Percentiles rank a stretch among this genome's conserved stretches.
Conservation (phyloP, 257 asterid species). For the Scutellaria barbata region DNA sequence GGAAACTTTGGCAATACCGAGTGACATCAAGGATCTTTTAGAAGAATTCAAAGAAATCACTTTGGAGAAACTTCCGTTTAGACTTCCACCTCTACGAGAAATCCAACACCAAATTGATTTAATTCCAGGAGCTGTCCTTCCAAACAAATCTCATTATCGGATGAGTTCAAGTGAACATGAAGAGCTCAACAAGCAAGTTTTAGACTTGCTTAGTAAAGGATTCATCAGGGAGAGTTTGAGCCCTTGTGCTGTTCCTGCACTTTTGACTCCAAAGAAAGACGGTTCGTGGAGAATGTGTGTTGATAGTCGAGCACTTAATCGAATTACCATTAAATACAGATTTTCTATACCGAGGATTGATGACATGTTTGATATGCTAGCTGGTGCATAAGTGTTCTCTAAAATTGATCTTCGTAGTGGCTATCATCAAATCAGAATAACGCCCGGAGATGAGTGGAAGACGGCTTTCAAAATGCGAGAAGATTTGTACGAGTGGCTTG, state of each 20-base stretch:
- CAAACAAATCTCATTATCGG: not conserved
- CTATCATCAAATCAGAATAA: not conserved
- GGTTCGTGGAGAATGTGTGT: not conserved
- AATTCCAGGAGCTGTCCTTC: not conserved
- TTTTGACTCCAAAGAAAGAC: not conserved
- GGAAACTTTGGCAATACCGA: too few species aligned
- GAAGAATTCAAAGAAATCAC: too few species aligned
- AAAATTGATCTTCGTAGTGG: not conserved
- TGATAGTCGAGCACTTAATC: too few species aligned
- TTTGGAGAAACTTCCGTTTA: too few species aligned
- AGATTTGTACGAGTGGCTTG: not conserved
- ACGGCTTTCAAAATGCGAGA: not conserved
- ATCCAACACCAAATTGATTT: not conserved
- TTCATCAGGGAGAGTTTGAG: not conserved
- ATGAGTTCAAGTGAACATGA: not conserved
- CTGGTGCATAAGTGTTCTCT: not conserved
- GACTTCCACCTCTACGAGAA: not conserved
- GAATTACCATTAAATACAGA: too few species aligned
- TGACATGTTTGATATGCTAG: not conserved
- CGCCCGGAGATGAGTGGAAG: not conserved
- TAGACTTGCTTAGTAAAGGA: not conserved
- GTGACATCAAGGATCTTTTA: too few species aligned
- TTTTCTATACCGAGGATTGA: not conserved
- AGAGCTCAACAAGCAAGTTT: not conserved
- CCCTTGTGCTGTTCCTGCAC: not conserved